These are phyloP conservation scores for Endotrypanum monterogeii DNA, from an alignment of 208 protist genomes.

Conservation along the genomic window DNA sequence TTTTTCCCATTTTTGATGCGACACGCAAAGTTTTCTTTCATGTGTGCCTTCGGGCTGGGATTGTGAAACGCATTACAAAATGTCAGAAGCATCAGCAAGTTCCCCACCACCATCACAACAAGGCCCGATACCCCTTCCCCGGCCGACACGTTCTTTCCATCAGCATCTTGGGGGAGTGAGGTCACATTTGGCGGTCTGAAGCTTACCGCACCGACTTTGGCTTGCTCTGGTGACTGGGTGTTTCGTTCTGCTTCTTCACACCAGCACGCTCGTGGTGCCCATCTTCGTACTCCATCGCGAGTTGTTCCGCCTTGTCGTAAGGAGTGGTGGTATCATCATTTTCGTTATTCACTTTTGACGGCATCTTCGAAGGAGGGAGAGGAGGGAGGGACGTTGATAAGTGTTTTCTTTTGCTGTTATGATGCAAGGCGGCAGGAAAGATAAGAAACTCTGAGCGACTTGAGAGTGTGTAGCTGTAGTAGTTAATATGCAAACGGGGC, in stretches of 20 bases:
- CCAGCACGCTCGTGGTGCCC: conserved; percentile 84
- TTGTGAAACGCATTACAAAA: neutral
- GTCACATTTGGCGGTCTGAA: conserved; percentile 5
- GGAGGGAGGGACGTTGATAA: neutral
- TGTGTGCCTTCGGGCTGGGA: neutral
- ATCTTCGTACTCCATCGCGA: conserved; percentile 76
- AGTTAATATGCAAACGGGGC: neutral
- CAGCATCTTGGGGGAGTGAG: neutral
- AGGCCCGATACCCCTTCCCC: neutral
- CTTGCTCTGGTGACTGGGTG: conserved; percentile 76
- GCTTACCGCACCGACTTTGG: conserved; percentile 82
- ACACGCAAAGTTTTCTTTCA: neutral
- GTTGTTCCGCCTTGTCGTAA: conserved; percentile 72
- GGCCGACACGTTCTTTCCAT: neutral
- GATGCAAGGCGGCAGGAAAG: conserved; percentile 5
- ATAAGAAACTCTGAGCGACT: neutral
- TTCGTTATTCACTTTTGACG: conserved; percentile 41
- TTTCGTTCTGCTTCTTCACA: conserved; percentile 58
- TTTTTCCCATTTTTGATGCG: neutral
- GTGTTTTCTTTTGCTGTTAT: conserved; percentile 1
- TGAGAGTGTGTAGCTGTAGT: neutral
- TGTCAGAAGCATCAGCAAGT: neutral
- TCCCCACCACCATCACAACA: neutral
- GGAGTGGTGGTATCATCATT: conserved; percentile 70
- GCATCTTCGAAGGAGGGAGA: conserved; percentile 22